Evolutionary conservation across 192 early-diverging fungal species (phyloP), one percentile per base, ranked within the genome.

Genomic region (Coemansia sp.): DNA sequence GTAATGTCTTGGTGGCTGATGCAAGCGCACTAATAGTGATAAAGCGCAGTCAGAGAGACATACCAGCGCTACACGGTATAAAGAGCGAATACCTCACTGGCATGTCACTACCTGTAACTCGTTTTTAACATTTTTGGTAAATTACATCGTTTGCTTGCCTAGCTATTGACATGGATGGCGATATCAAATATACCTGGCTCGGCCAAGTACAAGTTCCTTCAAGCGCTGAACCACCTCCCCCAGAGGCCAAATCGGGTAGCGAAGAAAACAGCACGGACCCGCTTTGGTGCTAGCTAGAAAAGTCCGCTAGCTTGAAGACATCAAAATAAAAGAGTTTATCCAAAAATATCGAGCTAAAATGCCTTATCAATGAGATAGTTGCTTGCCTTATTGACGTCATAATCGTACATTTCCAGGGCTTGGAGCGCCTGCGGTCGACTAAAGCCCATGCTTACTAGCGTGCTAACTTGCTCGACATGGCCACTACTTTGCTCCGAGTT

Each of bases 361-460:
- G 69, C 64, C 63, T 85, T 82, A 75, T 92, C 91, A 48, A 94
- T 75, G 29, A 94, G 76, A 68, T 90, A 90, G 72, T 94, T 92
- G 63, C 89, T 87, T 0, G 92, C 92, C 75, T 87, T 86, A 63
- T 89, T 85, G 17, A 90, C 75, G 74, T 94, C 89, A 66, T 91
- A 85, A 50, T 92, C 90, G 69, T 85, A 89, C 80, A 83, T 87
- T 39, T 87, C 84, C 34, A 94, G 77, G 1, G 92, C 91, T 15
- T 86, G 84, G 39, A 85, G 80, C 19, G 90, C 89, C 74, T 91
- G 90, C 5, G 85, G 73, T 21, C 81, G 79, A 8, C 87, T 84
- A 69, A 94, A 94, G 1, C 92, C 92, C 90, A 94, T 92, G 59
- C 83, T 86, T 38, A 86, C 77, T 27, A 94, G 68, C 14, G 86